Evolutionary conservation across 1,139 yeast species (phyloP), one percentile per base, ranked within the genome.

Genomic region (Zygosaccharomyces sapae): DNA sequence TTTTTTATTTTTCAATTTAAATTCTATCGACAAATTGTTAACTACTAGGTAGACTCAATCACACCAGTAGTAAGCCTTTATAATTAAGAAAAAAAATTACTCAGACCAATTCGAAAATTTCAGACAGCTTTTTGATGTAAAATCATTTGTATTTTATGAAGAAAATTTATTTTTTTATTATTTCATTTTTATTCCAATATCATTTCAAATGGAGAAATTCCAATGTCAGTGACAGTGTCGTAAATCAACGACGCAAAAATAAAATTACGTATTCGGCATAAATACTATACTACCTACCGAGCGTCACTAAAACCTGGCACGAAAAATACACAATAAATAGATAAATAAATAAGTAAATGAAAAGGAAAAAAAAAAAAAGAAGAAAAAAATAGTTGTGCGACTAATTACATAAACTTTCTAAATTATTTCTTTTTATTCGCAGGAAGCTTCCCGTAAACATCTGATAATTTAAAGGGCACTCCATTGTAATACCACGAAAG

Each of bases 401-500:
- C n/a, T n/a, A n/a, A n/a, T n/a, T n/a, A n/a, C n/a, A n/a, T n/a
- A n/a, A n/a, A n/a, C n/a, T n/a, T n/a, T n/a, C 13, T 20, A 37
- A 27, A 37, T 19, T 37, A 37, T 24, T 37, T 37, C 18, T n/a
- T 37, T 20, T 24, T 37, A 20, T 37, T 18, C 13, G 10, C 22
- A 25, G 40, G 39, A 13, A 18, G 45, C n/a, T 12, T 24, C 25
- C 20, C 19, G 37, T 37, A 61, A 2, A 43, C 38, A 16, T 56
- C 61, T 8, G 25, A 16, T 16, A 58, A 30, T 37, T 46, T 45
- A 45, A 61, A 61, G 4, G 63, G 65, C n/a, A 61, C 61, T 22
- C 65, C 65, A 41, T 57, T 61, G 42, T 61, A 61, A 40, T 57
- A 61, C 54, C 58, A 53, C 40, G 63, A 58, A 20, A 61, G 39